These are phyloP conservation scores for Stagonosporopsis chrysanthemi DNA, from an alignment of 2,329 filamentous ascomycete genomes.

Conservation along the genomic window DNA sequence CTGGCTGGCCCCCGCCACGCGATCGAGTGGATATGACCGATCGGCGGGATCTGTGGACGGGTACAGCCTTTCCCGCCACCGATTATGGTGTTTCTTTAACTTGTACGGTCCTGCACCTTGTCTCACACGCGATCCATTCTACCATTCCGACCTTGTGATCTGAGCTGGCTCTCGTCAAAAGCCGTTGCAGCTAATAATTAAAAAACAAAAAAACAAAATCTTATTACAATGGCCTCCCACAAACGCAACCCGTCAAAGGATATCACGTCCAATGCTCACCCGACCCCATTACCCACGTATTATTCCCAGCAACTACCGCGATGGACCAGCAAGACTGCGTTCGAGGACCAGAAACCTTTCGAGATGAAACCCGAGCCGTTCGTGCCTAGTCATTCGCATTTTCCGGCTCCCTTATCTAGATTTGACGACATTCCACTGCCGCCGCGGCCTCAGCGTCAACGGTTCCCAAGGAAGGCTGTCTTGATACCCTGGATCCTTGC, in stretches of 20 bases:
- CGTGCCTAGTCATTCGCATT: conserved; percentile 20
- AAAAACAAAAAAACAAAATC: too few relatives aligned
- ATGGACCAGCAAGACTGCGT: conserved; percentile 21
- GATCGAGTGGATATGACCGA: conserved; percentile 5
- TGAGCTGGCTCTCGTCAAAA: conserved; percentile 9
- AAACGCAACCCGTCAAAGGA: conserved; percentile 23
- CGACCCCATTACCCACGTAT: conserved; percentile 37
- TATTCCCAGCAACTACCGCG: conserved; percentile 20
- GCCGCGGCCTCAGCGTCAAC: conserved; percentile 14
- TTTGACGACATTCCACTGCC: conserved; percentile 20
- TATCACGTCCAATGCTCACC: conserved; percentile 23
- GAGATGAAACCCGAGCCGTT: conserved; percentile 18
- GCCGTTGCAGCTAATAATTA: neutral
- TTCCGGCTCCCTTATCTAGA: conserved; percentile 2
- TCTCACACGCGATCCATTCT: neutral
- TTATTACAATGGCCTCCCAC: conserved; percentile 17
- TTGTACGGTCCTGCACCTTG: neutral
- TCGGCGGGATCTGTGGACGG: conserved; percentile 4
- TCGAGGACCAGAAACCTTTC: conserved; percentile 15
- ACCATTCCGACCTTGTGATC: neutral
- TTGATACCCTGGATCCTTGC: conserved; percentile 37
- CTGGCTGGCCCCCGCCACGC: neutral
- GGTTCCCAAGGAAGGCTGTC: conserved; percentile 9
- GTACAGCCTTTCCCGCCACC: conserved; percentile 1
- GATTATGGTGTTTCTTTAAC: neutral